Base-by-base conservation (phyloP, 2,329 filamentous ascomycete species). In the Falciphora oryzae region DNA sequence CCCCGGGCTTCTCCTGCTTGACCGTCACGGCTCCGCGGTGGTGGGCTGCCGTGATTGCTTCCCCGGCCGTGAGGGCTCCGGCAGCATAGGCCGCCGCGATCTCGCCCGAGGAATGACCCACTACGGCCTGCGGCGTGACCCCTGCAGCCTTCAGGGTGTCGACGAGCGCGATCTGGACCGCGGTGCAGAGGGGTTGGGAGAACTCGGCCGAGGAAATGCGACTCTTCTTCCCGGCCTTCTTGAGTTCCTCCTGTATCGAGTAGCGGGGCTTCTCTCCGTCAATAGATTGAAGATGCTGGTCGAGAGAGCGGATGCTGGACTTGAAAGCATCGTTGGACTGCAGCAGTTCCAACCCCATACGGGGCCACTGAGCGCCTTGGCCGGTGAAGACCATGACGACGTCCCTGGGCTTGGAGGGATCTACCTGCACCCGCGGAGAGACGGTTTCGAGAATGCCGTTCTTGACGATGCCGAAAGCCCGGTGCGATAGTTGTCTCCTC, bases 41-140 rank as follows among this genome's bases (percentile, higher is more conserved):
- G 63, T 69, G 68, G 27, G 71, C 69, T 13, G 69, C 64, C 18
- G 59, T 38, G 31, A 70, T 69, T 13, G 70, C 71, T 18, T 65
- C 63, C n/a, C 65, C 25, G 1, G 57, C n/a, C 6, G 66, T 65
- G 1, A 75, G 68, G 5, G 66, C 62, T 0, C 71, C 70, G 10
- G 69, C 68, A 3, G 72, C 70, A 53, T 73, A 74, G 0, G 73
- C 73, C 0, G 73, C 74, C 1, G 71, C 74, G 28, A 77, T 75
- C 65, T 77, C 75, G 7, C 75, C 75, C 0, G 71, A 74, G 2
- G 75, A 76, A 66, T 77, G 75, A 16, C 75, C 75, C 6, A 73
- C 69, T 16, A 74, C 71, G 18, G 67, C 69, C 4, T 63, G 61
- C 2, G 73, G 72, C 0, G 3, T 57, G 8, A 77, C 61, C 1